Conservation (phyloP, 768 basidiomycete species). For the Sistotremastrum suecicum region DNA sequence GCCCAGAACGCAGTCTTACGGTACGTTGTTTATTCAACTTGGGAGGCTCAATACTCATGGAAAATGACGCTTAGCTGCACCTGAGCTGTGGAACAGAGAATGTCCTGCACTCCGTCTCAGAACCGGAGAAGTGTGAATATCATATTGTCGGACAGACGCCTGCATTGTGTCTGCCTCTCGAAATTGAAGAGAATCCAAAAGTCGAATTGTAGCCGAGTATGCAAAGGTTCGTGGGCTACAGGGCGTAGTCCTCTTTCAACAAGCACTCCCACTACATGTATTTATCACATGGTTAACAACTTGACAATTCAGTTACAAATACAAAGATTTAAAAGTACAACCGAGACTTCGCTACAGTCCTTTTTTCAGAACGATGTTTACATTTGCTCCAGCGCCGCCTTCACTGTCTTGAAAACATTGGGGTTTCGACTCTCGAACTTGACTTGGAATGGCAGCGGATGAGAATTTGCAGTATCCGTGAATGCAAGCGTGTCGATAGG, state of each 20-base stretch:
- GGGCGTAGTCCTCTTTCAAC: not conserved
- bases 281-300: too few species aligned
- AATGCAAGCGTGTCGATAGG: conserved; percentile 52
- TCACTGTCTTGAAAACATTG: too few species aligned
- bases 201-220: conserved; percentile 16
- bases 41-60: not conserved
- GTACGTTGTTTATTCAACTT: conserved; percentile 25
- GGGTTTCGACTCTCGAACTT: conserved; percentile 23
- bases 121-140: conserved; percentile 96
- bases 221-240: too few species aligned
- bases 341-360: too few species aligned
- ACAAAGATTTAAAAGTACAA: too few species aligned
- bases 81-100: conserved; percentile 82
- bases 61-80: conserved; percentile 38
- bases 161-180: conserved; percentile 58
- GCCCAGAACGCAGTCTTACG: conserved; percentile 74
- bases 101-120: conserved; percentile 56
- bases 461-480: conserved; percentile 48
- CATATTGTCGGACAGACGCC: conserved; percentile 75
- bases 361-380: too few species aligned
- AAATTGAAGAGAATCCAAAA: conserved; percentile 21
- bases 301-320: too few species aligned
- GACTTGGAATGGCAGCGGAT: conserved; percentile 47
- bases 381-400: too few species aligned
- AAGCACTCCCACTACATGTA: not conserved